Conservation (phyloP, 2,329 filamentous ascomycete species). For the Gaeumannomyces tritici region DNA sequence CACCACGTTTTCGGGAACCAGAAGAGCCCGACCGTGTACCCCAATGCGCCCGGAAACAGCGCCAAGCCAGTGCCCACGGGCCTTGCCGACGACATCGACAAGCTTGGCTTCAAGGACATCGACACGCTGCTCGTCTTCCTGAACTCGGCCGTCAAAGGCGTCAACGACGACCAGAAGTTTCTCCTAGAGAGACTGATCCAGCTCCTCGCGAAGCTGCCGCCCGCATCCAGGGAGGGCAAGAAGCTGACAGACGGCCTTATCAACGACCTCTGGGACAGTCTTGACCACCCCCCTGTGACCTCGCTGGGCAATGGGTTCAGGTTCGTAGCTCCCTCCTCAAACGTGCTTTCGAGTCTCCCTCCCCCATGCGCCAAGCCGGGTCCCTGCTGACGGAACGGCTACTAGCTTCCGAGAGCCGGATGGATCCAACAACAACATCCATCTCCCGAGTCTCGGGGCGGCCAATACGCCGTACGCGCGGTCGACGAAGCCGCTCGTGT, state of each 20-base stretch:
- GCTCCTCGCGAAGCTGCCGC: slow-evolving; percentile 16
- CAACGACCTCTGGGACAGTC: slow-evolving; percentile 40
- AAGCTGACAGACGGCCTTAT: slow-evolving; percentile 39
- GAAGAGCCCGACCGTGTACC: neutral
- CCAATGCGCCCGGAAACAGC: neutral
- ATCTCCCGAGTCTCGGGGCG: slow-evolving; percentile 52
- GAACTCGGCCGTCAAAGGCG: slow-evolving; percentile 6
- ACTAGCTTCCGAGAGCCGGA: slow-evolving; percentile 23
- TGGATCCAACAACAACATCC: slow-evolving; percentile 42
- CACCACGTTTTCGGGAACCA: neutral
- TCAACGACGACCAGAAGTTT: slow-evolving; percentile 6
- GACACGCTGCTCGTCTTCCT: slow-evolving; percentile 12
- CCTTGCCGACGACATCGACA: slow-evolving; percentile 9
- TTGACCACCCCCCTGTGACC: slow-evolving; percentile 42
- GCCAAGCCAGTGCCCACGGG: slow-evolving; percentile 1
- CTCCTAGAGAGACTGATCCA: slow-evolving; percentile 9
- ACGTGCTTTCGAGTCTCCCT: too few relatives aligned
- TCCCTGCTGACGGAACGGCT: neutral
- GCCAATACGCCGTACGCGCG: slow-evolving; percentile 61
- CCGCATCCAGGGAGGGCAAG: slow-evolving; percentile 15
- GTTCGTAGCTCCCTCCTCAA: slow-evolving; percentile 24
- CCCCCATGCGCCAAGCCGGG: neutral
- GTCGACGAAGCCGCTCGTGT: slow-evolving; percentile 48
- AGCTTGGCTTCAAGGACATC: slow-evolving; percentile 19
- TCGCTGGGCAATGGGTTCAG: slow-evolving; percentile 31